Percentiles rank a stretch among this genome's conserved stretches.
Conservation (phyloP, 257 asterid genomes). For the Jaltomata sinuosa region DNA sequence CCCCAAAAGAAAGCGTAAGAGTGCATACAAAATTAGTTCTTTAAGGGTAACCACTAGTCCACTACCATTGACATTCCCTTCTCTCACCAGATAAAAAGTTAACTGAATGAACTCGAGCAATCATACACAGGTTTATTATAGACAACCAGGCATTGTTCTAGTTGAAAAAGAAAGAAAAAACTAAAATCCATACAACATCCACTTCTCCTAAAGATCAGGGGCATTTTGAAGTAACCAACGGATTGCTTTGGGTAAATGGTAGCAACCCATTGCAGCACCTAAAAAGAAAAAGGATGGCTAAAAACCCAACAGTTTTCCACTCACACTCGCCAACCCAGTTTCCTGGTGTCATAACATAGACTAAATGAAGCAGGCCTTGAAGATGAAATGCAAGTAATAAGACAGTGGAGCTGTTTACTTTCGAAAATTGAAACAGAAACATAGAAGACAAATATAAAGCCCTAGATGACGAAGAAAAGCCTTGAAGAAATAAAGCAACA, state of each 20-base stretch:
- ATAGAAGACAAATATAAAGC: neutral
- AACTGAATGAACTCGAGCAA: neutral
- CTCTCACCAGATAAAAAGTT: neutral
- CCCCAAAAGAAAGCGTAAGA: neutral
- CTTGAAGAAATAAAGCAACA: neutral
- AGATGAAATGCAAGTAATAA: neutral
- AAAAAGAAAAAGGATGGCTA: neutral
- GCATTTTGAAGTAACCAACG: neutral
- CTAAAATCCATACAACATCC: neutral
- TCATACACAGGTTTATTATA: neutral
- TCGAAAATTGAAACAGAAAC: neutral
- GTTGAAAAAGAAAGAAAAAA: neutral
- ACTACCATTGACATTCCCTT: neutral
- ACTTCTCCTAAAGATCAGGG: neutral
- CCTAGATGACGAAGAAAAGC: neutral
- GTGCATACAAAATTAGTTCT: neutral
- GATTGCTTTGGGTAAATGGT: neutral
- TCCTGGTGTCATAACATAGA: neutral
- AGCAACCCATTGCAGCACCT: neutral
- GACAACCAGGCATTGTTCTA: neutral
- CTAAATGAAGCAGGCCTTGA: neutral
- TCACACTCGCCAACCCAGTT: neutral
- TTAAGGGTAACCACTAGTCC: neutral
- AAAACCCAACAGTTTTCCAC: neutral
- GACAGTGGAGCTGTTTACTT: neutral